Evolutionary conservation across 805 yeast genomes (phyloP).

Genomic region (Starmerella powellii): DNA sequence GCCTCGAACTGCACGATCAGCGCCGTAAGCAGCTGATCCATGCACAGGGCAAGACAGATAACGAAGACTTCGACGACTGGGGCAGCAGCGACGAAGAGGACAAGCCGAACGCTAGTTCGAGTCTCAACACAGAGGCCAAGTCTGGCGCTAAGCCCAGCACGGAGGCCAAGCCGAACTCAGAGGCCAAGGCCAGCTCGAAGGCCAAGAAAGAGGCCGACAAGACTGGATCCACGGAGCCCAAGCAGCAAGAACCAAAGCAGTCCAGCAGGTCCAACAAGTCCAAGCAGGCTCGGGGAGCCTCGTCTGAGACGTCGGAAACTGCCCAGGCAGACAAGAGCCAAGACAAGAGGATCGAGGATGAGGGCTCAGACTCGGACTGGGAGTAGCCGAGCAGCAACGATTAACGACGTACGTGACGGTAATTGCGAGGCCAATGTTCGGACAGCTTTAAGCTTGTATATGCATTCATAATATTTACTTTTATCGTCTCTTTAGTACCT

Average conservation of each 20-base stretch:
- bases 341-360: conserved; percentile 4
- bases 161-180: not conserved
- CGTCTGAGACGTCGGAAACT: too few relatives aligned
- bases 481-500: too few relatives aligned
- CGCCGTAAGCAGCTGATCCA: conserved; percentile 52
- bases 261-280: too few relatives aligned
- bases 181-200: not conserved
- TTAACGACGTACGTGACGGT: too few relatives aligned
- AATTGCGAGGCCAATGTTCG: not conserved
- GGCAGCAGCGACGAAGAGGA: conserved; percentile 24
- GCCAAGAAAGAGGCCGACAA: not conserved
- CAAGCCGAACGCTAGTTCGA: not conserved
- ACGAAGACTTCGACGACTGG: conserved; percentile 37
- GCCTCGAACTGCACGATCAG: conserved; percentile 49
- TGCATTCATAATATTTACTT: too few relatives aligned
- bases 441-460: too few relatives aligned
- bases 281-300: too few relatives aligned
- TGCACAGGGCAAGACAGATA: conserved; percentile 26
- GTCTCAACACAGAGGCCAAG: not conserved
- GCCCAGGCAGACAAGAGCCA: too few relatives aligned
- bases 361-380: conserved; percentile 16
- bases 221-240: too few relatives aligned
- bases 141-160: not conserved
- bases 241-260: not conserved
- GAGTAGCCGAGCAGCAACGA: conserved; percentile 9